Conservation (phyloP, 345 rosid species). For the Eucalyptus pumila region DNA sequence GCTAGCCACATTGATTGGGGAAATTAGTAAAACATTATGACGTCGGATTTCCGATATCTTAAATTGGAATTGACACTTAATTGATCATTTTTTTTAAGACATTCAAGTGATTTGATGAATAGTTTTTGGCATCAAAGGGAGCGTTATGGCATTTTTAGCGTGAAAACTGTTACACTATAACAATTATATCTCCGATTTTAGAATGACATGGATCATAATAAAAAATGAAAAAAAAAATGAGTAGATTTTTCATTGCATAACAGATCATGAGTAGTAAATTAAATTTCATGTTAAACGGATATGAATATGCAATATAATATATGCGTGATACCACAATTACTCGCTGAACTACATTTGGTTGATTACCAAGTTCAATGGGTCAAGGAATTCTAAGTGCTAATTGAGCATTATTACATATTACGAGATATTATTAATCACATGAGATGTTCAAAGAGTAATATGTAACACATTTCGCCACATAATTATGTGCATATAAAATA, state of each 20-base stretch:
- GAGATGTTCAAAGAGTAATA: rapidly evolving
- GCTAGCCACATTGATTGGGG: neutral
- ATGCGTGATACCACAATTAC: neutral
- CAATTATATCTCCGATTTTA: neutral
- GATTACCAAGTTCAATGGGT: neutral
- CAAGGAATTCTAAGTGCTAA: neutral
- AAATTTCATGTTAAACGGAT: neutral
- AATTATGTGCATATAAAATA: neutral
- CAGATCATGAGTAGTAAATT: neutral
- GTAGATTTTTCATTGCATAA: neutral
- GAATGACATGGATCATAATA: rapidly evolving
- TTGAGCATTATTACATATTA: neutral
- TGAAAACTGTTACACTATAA: too few species aligned
- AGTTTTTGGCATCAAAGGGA: neutral
- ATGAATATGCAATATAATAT: neutral
- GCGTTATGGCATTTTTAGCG: rapidly evolving
- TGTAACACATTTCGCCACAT: neutral
- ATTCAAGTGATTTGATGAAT: rapidly evolving
- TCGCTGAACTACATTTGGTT: rapidly evolving
- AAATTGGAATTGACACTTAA: neutral
- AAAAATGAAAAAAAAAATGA: neutral
- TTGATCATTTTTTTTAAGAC: neutral
- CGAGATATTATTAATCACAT: neutral
- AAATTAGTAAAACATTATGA: too few species aligned
- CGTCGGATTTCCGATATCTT: rapidly evolving